Percentiles rank a stretch among this genome's conserved stretches.
phyloP scores from a whole-genome alignment of 2,329 filamentous ascomycete genomes.

The Biscogniauxia mediterranea region DNA sequence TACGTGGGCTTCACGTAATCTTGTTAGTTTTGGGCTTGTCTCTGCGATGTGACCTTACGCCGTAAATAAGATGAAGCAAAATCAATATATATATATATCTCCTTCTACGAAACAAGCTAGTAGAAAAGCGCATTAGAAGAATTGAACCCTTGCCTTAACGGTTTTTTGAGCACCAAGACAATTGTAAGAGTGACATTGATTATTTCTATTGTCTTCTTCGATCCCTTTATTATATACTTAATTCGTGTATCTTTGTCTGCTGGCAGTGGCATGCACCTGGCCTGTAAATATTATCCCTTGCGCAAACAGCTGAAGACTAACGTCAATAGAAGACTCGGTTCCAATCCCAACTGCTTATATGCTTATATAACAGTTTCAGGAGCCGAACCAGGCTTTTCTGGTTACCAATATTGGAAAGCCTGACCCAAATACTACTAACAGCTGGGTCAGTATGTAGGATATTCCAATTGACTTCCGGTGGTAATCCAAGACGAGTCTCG shows the following conservation, averaged over 20 bases:
- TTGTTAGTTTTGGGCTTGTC: too few relatives aligned
- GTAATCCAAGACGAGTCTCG: conserved; percentile 9
- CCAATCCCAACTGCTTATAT: background rate
- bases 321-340: background rate
- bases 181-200: background rate
- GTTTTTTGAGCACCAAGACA: too few relatives aligned
- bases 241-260: background rate
- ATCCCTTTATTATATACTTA: background rate
- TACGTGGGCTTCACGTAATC: too few relatives aligned
- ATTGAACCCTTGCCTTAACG: background rate
- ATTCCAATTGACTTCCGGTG: background rate
- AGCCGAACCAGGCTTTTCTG: background rate
- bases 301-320: background rate
- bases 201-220: background rate
- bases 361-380: background rate
- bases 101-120: background rate
- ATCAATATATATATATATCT: too few relatives aligned
- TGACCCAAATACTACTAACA: background rate
- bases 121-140: background rate
- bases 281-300: background rate
- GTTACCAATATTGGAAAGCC: background rate
- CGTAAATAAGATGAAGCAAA: too few relatives aligned
- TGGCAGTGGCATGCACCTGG: background rate
- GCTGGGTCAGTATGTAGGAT: background rate
- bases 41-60: too few relatives aligned